Conservation (phyloP, 306 rosid genomes). For the Rosa chinensis region DNA sequence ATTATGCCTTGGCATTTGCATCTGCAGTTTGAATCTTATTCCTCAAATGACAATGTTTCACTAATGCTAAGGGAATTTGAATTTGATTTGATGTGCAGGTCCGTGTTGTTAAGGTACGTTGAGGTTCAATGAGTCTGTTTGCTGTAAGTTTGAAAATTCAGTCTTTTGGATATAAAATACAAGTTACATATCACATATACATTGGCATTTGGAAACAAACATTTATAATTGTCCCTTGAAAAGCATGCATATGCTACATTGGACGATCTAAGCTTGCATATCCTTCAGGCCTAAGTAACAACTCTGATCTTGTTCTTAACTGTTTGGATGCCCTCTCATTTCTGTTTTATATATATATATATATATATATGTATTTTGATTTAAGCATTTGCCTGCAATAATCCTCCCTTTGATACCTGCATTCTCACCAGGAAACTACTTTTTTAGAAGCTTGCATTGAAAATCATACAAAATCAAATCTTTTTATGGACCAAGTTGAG, state of each 20-base stretch:
- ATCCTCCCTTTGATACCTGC: slow-evolving; percentile 19
- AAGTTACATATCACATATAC: not conserved
- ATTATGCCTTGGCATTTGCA: slow-evolving; percentile 8
- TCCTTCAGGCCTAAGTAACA: not conserved
- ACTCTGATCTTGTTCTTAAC: not conserved
- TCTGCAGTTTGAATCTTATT: not conserved
- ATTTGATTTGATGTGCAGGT: slow-evolving; percentile 58
- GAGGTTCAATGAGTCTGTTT: slow-evolving; percentile 30
- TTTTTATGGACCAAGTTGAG: slow-evolving; percentile 98
- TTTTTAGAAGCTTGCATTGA: slow-evolving; percentile 98
- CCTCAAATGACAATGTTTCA: not conserved
- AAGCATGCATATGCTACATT: not conserved
- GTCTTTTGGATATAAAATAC: not conserved
- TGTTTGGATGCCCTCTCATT: not conserved
- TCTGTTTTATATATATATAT: not conserved
- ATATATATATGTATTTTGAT: not conserved
- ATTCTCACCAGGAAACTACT: slow-evolving; percentile 74
- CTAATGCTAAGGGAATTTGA: not conserved
- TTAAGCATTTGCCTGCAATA: slow-evolving; percentile 12
- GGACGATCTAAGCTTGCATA: not conserved
- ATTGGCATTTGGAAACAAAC: too few species aligned
- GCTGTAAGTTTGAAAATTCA: slow-evolving; percentile 38
- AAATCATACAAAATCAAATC: slow-evolving; percentile 94
- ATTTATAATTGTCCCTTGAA: not conserved
- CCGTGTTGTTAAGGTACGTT: slow-evolving; percentile 91